Base-by-base conservation (phyloP, 441 rosid species). In the Syzygium syzygioides region DNA sequence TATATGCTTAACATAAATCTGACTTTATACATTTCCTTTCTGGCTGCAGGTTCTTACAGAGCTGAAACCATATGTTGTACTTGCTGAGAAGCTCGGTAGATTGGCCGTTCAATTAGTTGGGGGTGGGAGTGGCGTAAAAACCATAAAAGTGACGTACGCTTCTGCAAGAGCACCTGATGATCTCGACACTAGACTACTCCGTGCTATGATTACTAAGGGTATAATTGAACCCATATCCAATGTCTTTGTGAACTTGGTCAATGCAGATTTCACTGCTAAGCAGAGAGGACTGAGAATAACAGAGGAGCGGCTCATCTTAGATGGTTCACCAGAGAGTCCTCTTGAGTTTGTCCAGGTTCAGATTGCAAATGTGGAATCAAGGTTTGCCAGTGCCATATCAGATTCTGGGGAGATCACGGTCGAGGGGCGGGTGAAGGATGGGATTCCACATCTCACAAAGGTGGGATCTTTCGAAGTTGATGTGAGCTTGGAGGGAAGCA, bases 161-260 rank as follows among this genome's bases (percentile, higher is more conserved):
- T 89, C 90, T 79, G 57, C 90, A 23, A 89, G 90, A 89, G 90
- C 90, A 41, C 90, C 90, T 23, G 90, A 89, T 86, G 90, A 89
- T 62, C 90, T 89, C 4, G 90, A 89, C 86, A 89, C 90, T 76
- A 89, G 90, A 86, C 88, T 89, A n/a, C 86, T 89, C 86, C 88
- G 90, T 17, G 90, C 90, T 37, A 89, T 89, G 90, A 89, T 89
- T 86, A 89, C 56, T 37, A 89, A 89, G 64, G 90, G 90, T 20
- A 60, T 89, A 50, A 80, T 89, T 28, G 90, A 89, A 86, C 90
- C 90, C 83, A 89, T 89, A 83, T 89, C 88, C 34, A n/a, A 59
- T 41, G 90, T 89, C 83, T 89, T 86, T 32, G 88, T 89, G 55
- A 89, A 89, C 54, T 87, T 89, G 59, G 90, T 89, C 52, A 89